phyloP scores from a whole-genome alignment of 495 filamentous ascomycete species.

The Podospora pseudopauciseta region DNA sequence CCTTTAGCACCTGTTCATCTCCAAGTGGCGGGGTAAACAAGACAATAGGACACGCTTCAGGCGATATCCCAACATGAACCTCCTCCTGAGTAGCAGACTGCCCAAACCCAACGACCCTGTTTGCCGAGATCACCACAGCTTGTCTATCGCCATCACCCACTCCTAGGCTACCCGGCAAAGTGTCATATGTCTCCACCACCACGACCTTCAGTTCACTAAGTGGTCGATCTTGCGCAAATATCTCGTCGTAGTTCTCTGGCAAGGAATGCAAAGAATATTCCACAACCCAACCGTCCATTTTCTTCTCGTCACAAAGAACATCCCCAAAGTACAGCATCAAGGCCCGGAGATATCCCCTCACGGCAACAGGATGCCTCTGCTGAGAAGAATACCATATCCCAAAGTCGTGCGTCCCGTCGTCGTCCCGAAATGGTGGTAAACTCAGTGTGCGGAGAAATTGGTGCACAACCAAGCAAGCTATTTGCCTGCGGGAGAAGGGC shows the following conservation, averaged over 20 bases:
- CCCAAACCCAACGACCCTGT: slow-evolving; percentile 25
- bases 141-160: slow-evolving; percentile 14
- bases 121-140: slow-evolving; percentile 24
- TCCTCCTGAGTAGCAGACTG: slow-evolving; percentile 33
- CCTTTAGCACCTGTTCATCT: slow-evolving; percentile 18
- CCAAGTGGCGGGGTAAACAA: slow-evolving; percentile 24
- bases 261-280: slow-evolving; percentile 10
- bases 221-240: background rate
- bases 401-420: slow-evolving; percentile 26
- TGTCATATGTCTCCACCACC: slow-evolving; percentile 10
- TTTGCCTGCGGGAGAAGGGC: slow-evolving; percentile 13
- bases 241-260: background rate
- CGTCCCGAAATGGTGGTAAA: slow-evolving; percentile 16
- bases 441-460: slow-evolving; percentile 24
- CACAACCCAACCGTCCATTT: slow-evolving; percentile 11
- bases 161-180: slow-evolving; percentile 14
- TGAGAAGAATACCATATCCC: slow-evolving; percentile 24
- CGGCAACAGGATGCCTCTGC: slow-evolving; percentile 21
- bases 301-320: background rate
- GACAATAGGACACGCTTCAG: slow-evolving; percentile 28
- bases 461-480: slow-evolving; percentile 22
- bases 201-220: slow-evolving; percentile 11
- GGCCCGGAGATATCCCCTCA: slow-evolving; percentile 19
- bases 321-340: slow-evolving; percentile 20
- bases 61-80: slow-evolving; percentile 23